Evolutionary conservation across 495 filamentous ascomycete species (phyloP).

Genomic region (Aspergillus cristatus): DNA sequence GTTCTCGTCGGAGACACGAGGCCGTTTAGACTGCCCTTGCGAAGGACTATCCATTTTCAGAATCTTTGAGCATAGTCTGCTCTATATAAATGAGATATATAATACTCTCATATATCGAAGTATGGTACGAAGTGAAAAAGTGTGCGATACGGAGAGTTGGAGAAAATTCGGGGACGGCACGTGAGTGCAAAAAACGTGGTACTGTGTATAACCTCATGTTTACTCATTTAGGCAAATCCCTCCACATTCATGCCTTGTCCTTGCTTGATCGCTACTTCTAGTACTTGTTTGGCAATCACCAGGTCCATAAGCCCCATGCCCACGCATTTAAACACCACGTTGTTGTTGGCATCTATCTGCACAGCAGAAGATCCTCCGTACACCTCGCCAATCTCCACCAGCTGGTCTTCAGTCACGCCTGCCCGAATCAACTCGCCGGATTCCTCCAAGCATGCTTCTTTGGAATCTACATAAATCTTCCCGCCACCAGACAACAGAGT

Average conservation of each 20-base stretch:
- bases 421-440: constrained; percentile 83
- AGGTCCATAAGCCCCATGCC: constrained; percentile 43
- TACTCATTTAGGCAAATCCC: constrained; percentile 55
- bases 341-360: constrained; percentile 39
- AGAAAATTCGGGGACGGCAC: too few species aligned
- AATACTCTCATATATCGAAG: too few species aligned
- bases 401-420: constrained; percentile 51
- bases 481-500: constrained; percentile 67
- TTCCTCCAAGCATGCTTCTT: constrained; percentile 71
- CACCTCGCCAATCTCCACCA: constrained; percentile 80
- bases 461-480: constrained; percentile 72
- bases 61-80: too few species aligned
- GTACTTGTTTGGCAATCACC: constrained; percentile 55
- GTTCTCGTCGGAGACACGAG: constrained; percentile 40
- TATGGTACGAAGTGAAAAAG: too few species aligned
- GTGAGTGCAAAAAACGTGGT: too few species aligned
- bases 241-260: constrained; percentile 61
- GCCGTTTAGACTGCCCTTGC: constrained; percentile 32
- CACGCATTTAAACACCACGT: constrained; percentile 52
- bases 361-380: constrained; percentile 39
- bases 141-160: too few species aligned
- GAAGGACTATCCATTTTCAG: constrained; percentile 6
- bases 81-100: too few species aligned
- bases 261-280: constrained; percentile 60
- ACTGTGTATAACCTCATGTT: too few species aligned